These are phyloP conservation scores for Cladorrhinum sp. DNA, from an alignment of 2,329 filamentous ascomycete genomes.

Conservation along the genomic window DNA sequence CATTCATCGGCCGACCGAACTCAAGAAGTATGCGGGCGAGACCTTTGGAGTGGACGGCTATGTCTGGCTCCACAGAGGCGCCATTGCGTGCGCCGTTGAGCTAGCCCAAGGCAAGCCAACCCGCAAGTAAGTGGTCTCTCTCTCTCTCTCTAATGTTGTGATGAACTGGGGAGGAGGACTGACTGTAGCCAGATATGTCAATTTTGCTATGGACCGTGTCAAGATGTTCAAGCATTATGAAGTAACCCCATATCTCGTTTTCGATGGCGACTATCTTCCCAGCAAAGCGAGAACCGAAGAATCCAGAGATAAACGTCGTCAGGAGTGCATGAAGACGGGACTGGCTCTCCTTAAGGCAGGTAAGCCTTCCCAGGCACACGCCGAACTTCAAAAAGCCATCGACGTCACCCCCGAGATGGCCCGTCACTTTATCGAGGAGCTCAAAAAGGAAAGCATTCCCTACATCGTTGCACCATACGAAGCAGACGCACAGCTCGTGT, in stretches of 20 bases:
- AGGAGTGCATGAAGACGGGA: slow-evolving; percentile 72
- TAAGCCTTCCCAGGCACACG: slow-evolving; percentile 73
- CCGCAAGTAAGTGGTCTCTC: slow-evolving; percentile 64
- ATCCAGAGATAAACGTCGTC: slow-evolving; percentile 69
- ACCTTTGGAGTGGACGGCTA: slow-evolving; percentile 95
- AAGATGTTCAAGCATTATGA: slow-evolving; percentile 93
- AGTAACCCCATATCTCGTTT: slow-evolving; percentile 90
- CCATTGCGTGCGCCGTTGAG: slow-evolving; percentile 85
- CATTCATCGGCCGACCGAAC: slow-evolving; percentile 82
- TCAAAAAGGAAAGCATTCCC: slow-evolving; percentile 74
- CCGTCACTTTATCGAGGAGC: slow-evolving; percentile 80
- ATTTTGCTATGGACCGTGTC: slow-evolving; percentile 85
- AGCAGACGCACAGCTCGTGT: slow-evolving; percentile 94
- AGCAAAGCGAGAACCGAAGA: slow-evolving; percentile 88
- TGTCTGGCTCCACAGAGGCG: slow-evolving; percentile 95
- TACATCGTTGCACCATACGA: slow-evolving; percentile 97
- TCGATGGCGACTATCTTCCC: slow-evolving; percentile 91
- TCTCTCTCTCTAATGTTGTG: no score
- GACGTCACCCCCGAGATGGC: slow-evolving; percentile 98
- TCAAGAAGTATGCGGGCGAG: slow-evolving; percentile 84
- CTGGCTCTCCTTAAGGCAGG: slow-evolving; percentile 79
- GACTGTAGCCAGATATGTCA: slow-evolving; percentile 64
- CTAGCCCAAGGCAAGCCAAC: slow-evolving; percentile 86
- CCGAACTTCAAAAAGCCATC: slow-evolving; percentile 89
- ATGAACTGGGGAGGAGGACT: slow-evolving; percentile 13